A percentile compares a stretch with the other conserved stretches of the same genome.
These are phyloP conservation scores for Fusarium multiceps DNA, from an alignment of 2,329 filamentous ascomycete species.

Conservation along the genomic window DNA sequence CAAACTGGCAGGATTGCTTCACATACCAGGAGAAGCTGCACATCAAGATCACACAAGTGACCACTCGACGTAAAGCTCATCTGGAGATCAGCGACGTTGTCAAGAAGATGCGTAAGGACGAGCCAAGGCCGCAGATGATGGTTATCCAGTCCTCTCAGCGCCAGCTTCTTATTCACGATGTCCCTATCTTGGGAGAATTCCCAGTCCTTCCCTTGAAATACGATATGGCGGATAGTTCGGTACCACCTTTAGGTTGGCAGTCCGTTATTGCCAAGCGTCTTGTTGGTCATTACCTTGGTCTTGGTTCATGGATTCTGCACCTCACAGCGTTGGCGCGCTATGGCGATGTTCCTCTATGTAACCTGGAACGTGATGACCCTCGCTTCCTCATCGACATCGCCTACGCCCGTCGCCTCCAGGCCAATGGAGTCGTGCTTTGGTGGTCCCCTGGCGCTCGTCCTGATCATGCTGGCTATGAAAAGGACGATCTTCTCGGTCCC, in stretches of 20 bases:
- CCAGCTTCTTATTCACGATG: slow-evolving; percentile 82
- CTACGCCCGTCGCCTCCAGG: slow-evolving; percentile 89
- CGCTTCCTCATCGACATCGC: slow-evolving; percentile 95
- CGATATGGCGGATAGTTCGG: slow-evolving; percentile 83
- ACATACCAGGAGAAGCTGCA: slow-evolving; percentile 86
- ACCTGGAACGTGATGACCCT: slow-evolving; percentile 93
- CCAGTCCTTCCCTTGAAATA: slow-evolving; percentile 84
- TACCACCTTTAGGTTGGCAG: slow-evolving; percentile 96
- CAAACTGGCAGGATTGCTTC: slow-evolving; percentile 83
- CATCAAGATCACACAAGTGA: slow-evolving; percentile 89
- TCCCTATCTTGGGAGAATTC: slow-evolving; percentile 85
- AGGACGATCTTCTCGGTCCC: slow-evolving; percentile 85
- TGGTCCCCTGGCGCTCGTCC: slow-evolving; percentile 90
- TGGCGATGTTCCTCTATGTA: slow-evolving; percentile 93
- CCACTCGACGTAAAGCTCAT: slow-evolving; percentile 87
- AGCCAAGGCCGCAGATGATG: slow-evolving; percentile 81
- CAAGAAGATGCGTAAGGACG: slow-evolving; percentile 90
- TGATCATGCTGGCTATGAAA: slow-evolving; percentile 95
- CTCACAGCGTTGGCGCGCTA: slow-evolving; percentile 89
- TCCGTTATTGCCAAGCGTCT: slow-evolving; percentile 85
- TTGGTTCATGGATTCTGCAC: slow-evolving; percentile 93
- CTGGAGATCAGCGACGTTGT: slow-evolving; percentile 88
- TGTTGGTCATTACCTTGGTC: slow-evolving; percentile 88
- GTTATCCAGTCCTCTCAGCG: slow-evolving; percentile 92
- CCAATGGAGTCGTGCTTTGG: slow-evolving; percentile 95